phyloP scores from a whole-genome alignment of 768 basidiomycete genomes.

The Lyophyllum shimeji region DNA sequence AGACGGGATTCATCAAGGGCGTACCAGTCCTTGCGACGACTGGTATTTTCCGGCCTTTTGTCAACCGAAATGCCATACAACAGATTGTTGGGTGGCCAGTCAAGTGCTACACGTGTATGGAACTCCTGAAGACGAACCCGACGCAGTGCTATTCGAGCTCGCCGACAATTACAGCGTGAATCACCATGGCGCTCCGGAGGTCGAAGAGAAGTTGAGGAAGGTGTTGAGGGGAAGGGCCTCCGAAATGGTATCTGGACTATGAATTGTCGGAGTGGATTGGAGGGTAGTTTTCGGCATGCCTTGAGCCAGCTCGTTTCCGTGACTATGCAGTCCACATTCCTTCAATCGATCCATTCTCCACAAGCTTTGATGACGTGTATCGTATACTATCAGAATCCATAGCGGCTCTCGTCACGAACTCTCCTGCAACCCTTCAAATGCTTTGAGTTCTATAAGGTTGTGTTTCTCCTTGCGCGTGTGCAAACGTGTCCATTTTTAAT shows the following conservation, averaged over 20 bases:
- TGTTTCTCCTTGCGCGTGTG: too few species aligned
- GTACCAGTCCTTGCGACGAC: not conserved
- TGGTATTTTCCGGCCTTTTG: not conserved
- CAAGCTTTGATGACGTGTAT: too few species aligned
- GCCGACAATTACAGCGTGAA: not conserved
- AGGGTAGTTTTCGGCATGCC: not conserved
- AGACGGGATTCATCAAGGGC: not conserved
- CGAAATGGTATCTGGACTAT: not conserved
- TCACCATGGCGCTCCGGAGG: not conserved
- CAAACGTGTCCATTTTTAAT: too few species aligned
- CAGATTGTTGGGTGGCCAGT: not conserved
- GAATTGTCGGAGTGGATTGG: not conserved
- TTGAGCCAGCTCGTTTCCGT: too few species aligned
- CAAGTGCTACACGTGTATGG: not conserved
- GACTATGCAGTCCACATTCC: too few species aligned
- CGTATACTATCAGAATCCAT: too few species aligned
- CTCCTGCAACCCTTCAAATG: too few species aligned
- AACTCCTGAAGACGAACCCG: not conserved
- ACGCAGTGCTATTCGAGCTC: not conserved
- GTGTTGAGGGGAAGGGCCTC: not conserved
- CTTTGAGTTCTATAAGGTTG: too few species aligned
- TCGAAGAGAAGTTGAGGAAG: not conserved
- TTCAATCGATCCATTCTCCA: too few species aligned
- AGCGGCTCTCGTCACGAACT: too few species aligned
- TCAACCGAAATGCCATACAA: not conserved